A percentile compares a stretch with the other conserved stretches of the same genome.
Conservation (phyloP, 805 yeast genomes). For the Saturnispora halmiae region DNA sequence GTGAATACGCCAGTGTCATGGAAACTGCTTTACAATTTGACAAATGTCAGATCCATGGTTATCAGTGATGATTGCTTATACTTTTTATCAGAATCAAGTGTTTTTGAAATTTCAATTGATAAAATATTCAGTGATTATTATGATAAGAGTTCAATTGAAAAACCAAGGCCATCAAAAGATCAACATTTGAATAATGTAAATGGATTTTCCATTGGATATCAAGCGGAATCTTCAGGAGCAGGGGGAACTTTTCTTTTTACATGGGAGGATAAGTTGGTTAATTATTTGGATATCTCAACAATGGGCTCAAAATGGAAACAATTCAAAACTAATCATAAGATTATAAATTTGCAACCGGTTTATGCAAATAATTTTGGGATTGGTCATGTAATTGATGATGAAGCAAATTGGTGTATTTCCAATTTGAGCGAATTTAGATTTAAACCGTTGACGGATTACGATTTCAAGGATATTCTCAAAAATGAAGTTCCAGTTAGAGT, state of each 20-base stretch:
- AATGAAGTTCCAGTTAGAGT: slow-evolving; percentile 23
- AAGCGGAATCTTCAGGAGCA: slow-evolving; percentile 46
- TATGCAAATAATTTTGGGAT: slow-evolving; percentile 25
- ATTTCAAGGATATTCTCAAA: slow-evolving; percentile 21
- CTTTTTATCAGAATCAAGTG: slow-evolving; percentile 42
- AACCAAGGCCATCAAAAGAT: slow-evolving; percentile 34
- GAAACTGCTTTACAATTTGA: slow-evolving; percentile 47
- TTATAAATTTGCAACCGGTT: slow-evolving; percentile 20
- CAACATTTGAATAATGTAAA: slow-evolving; percentile 32
- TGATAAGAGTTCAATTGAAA: slow-evolving; percentile 22
- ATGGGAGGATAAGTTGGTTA: slow-evolving; percentile 40
- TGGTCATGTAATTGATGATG: slow-evolving; percentile 20
- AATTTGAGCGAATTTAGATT: slow-evolving; percentile 24
- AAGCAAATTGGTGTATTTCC: slow-evolving; percentile 25
- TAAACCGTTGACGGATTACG: slow-evolving; percentile 20
- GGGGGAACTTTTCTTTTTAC: slow-evolving; percentile 35
- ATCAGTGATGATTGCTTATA: slow-evolving; percentile 51
- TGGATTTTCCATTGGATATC: slow-evolving; percentile 61
- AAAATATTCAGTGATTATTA: slow-evolving; percentile 52
- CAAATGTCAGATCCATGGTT: slow-evolving; percentile 49
- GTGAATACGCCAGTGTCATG: slow-evolving; percentile 37
- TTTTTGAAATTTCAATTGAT: slow-evolving; percentile 57
- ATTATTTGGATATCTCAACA: slow-evolving; percentile 27
- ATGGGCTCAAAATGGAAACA: slow-evolving; percentile 19
- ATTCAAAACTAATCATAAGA: slow-evolving; percentile 23